Conservation (phyloP, 192 early-diverging fungal genomes). For the Glomus cerebriforme region DNA sequence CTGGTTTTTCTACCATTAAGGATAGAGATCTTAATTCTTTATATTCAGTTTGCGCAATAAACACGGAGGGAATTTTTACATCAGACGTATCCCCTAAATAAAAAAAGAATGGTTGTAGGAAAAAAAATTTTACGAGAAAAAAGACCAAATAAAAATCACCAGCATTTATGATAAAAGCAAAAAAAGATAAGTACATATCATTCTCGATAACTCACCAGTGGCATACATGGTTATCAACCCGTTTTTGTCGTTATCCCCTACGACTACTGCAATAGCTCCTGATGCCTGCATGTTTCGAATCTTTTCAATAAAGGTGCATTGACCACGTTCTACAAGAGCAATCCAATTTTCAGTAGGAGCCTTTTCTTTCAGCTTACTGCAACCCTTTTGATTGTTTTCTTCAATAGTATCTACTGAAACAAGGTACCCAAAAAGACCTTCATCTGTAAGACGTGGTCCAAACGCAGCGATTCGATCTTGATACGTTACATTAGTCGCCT, state of each 20-base stretch:
- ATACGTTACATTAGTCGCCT: conserved; percentile 60
- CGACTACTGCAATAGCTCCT: conserved; percentile 83
- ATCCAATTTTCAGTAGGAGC: conserved; percentile 64
- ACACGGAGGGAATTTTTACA: conserved; percentile 85
- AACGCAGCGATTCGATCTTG: conserved; percentile 82
- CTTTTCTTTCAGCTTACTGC: conserved; percentile 46
- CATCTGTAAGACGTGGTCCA: conserved; percentile 74
- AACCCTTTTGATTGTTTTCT: conserved; percentile 59
- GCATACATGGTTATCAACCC: conserved; percentile 89
- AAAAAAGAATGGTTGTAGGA: conserved; percentile 14
- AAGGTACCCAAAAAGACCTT: conserved; percentile 71
- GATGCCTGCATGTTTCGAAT: conserved; percentile 86
- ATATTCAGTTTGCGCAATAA: conserved; percentile 75
- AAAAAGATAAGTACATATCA: conserved; percentile 11
- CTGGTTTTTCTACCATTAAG: conserved; percentile 27
- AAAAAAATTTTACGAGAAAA: not conserved
- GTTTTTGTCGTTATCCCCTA: conserved; percentile 78
- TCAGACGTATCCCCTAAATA: conserved; percentile 79
- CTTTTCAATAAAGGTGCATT: conserved; percentile 89
- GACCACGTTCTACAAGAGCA: conserved; percentile 85
- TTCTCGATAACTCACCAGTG: conserved; percentile 44
- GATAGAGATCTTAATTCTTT: conserved; percentile 51
- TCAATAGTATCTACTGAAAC: conserved; percentile 58
- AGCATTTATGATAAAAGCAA: not conserved
- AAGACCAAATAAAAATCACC: conserved; percentile 3